A percentile compares a stretch with the other conserved stretches of the same genome.
phyloP scores from a whole-genome alignment of 192 early-diverging fungal genomes.

The Coemansia sp. region DNA sequence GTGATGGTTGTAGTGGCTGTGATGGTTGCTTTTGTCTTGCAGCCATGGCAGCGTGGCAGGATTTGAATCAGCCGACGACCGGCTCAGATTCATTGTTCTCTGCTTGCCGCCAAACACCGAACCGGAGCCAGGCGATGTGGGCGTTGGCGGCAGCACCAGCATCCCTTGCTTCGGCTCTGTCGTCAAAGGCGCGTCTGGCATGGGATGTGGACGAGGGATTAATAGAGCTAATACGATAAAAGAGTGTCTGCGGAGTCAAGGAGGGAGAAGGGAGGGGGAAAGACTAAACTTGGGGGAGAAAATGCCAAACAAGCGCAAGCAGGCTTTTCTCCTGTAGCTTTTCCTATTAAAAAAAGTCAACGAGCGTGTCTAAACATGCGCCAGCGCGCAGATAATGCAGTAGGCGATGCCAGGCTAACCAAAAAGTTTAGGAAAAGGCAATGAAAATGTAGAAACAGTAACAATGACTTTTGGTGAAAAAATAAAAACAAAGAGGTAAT shows the following conservation, averaged over 20 bases:
- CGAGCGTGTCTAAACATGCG: not conserved
- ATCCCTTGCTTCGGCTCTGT: constrained; percentile 8
- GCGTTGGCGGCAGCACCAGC: constrained; percentile 34
- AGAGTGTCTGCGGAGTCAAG: not conserved
- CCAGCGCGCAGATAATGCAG: not conserved
- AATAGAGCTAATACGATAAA: not conserved
- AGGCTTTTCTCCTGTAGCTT: not conserved
- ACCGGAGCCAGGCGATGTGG: constrained; percentile 19
- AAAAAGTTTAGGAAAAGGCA: not conserved
- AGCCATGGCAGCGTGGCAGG: constrained; percentile 15
- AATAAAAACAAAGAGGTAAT: constrained; percentile 4
- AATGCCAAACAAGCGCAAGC: not conserved
- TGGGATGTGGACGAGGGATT: not conserved
- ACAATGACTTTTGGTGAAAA: not conserved
- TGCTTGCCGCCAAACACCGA: constrained; percentile 6
- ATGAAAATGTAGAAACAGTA: constrained; percentile 7
- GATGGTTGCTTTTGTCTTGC: constrained; percentile 6
- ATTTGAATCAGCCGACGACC: constrained; percentile 13
- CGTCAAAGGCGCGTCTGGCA: not conserved
- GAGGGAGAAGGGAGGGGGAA: not conserved
- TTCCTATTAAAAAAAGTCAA: not conserved
- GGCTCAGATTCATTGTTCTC: constrained; percentile 33
- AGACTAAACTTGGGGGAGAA: not conserved
- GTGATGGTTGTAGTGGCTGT: constrained; percentile 4
- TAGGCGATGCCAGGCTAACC: not conserved